These are phyloP conservation scores for Aspergillus asperescens DNA, from an alignment of 495 filamentous ascomycete genomes.

Conservation along the genomic window DNA sequence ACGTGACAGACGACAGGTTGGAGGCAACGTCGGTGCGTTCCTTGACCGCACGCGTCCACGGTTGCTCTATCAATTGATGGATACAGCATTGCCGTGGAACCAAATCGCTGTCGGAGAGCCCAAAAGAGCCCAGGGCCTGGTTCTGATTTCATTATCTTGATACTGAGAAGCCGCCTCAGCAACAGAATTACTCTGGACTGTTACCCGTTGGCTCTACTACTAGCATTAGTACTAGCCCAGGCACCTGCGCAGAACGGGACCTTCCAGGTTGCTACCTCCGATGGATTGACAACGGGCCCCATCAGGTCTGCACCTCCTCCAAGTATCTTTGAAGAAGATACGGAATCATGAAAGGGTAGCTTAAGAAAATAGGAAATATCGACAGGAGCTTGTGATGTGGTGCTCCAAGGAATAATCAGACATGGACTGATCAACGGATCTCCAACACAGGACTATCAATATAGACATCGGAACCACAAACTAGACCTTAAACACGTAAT, in stretches of 20 bases:
- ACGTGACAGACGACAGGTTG: background rate
- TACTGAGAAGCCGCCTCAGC: background rate
- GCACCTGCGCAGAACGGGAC: too few relatives aligned
- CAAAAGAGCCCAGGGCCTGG: background rate
- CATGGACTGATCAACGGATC: too few relatives aligned
- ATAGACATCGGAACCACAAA: too few relatives aligned
- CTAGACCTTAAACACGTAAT: background rate
- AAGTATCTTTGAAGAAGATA: too few relatives aligned
- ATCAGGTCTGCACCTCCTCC: too few relatives aligned
- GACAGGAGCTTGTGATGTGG: background rate
- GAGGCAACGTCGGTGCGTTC: background rate
- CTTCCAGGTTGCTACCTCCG: too few relatives aligned
- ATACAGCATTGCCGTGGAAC: background rate
- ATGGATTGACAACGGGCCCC: too few relatives aligned
- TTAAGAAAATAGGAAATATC: background rate
- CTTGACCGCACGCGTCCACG: background rate
- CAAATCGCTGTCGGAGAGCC: background rate
- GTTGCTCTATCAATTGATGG: background rate
- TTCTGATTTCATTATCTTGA: background rate
- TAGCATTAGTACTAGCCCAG: too few relatives aligned
- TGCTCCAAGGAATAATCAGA: background rate
- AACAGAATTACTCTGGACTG: too few relatives aligned
- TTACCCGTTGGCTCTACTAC: too few relatives aligned
- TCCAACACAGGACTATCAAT: too few relatives aligned
- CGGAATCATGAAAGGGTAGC: too few relatives aligned